Evolutionary conservation across 2,329 filamentous ascomycete species (phyloP).

Genomic region (Colletotrichum sp.): DNA sequence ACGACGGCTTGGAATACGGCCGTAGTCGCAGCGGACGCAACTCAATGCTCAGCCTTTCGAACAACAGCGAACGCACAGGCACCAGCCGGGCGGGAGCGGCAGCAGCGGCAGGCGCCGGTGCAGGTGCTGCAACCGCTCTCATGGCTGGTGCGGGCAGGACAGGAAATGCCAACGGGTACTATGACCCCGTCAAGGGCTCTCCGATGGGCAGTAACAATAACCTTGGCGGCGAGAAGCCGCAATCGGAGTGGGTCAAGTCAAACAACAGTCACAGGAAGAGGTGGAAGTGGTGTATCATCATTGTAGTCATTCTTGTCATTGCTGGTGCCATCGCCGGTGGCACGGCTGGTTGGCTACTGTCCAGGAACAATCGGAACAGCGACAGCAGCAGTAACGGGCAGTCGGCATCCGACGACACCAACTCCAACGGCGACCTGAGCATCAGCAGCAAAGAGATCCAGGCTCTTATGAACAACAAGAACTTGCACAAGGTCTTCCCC

Average conservation of each 20-base stretch:
- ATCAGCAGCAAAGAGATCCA: conserved; percentile 82
- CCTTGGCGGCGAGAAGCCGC: conserved; percentile 67
- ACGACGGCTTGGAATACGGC: conserved; percentile 74
- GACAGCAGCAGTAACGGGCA: conserved; percentile 36
- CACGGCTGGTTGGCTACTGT: conserved; percentile 74
- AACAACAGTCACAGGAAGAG: conserved; percentile 68
- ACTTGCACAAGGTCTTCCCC: conserved; percentile 92
- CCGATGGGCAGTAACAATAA: conserved; percentile 19
- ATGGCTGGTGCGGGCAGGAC: conserved; percentile 33
- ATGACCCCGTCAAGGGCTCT: conserved; percentile 56
- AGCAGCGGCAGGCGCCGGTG: conserved; percentile 52
- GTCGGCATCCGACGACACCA: conserved; percentile 64
- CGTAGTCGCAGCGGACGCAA: conserved; percentile 49
- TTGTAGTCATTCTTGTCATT: conserved; percentile 68
- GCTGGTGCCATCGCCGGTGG: conserved; percentile 73
- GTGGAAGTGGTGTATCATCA: conserved; percentile 72
- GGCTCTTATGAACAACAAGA: conserved; percentile 76
- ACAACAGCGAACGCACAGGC: conserved; percentile 39
- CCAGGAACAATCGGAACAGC: conserved; percentile 50
- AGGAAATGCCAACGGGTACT: conserved; percentile 49
- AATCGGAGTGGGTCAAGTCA: conserved; percentile 64
- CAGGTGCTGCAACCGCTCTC: conserved; percentile 39
- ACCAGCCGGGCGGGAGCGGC: conserved; percentile 35
- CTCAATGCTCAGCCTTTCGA: conserved; percentile 64
- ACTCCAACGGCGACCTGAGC: conserved; percentile 71